Base-by-base conservation (phyloP, 1,284 basidiomycete species). In the Rhizoctonia solani region DNA sequence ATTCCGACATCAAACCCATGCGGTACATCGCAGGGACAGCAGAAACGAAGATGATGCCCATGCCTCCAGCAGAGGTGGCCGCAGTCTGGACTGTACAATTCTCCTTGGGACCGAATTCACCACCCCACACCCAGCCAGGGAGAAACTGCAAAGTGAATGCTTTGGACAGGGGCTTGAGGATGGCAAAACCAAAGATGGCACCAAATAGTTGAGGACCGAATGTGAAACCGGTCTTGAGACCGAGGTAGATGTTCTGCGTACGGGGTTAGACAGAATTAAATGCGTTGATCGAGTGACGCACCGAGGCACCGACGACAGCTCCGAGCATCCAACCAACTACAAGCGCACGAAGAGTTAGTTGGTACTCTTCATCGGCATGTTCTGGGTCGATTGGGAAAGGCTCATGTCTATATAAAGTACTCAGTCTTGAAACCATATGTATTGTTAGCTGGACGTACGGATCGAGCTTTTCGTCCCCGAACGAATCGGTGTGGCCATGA, bases 21-120 rank as follows among this genome's bases (percentile, higher is more conserved):
- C 84, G 83, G 72, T 86, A 88, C 78, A 87, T 84, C n/a, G 86
- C 86, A 5, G 87, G 87, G 55, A 89, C 77, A 47, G 84, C 88
- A 61, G 81, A 79, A 70, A 87, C 86, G 74, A 86, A 87, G 30
- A 88, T 80, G 69, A 86, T 82, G 16, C 68, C 68, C 66, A 87
- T 76, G 44, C 82, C 83, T 66, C 84, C 85, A 34, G 85, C 77
- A 54, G 85, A 80, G 21, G 74, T 74, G 41, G 74, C 74, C 44
- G 74, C 73, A 19, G 73, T 73, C 61, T 85, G 84, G 30, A 83
- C 82, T 4, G 83, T 85, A 74, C 83, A 85, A 75, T 88, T 88
- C 74, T 89, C 87, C 74, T 85, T 85, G 27, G 86, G 86, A 41
- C 87, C 87, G 72, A 88, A 88, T 69, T 13, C 44, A 32, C 85